A percentile compares a stretch with the other conserved stretches of the same genome.
These are phyloP conservation scores for Yamadazyma atlantica DNA, from an alignment of 1,139 yeast species.

Conservation along the genomic window DNA sequence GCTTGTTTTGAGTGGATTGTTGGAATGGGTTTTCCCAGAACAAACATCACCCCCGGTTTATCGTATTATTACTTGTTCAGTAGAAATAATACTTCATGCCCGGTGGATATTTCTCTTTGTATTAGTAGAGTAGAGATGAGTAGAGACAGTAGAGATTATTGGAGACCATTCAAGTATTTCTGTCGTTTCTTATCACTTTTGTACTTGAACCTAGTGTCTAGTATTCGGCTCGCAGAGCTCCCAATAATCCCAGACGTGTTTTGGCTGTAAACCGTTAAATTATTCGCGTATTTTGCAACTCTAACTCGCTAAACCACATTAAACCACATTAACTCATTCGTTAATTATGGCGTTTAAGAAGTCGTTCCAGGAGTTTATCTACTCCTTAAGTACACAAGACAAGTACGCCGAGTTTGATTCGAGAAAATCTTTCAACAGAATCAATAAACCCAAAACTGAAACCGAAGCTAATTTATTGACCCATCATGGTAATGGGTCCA, in stretches of 20 bases:
- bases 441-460: constrained; percentile 38
- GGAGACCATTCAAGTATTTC: no score
- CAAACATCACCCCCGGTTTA: constrained; percentile 42
- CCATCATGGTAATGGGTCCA: constrained; percentile 31
- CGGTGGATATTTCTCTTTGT: constrained; percentile 36
- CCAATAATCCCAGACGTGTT: no score
- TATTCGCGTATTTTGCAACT: no score
- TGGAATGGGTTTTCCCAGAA: constrained; percentile 39
- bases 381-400: constrained; percentile 63
- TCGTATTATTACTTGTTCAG: constrained; percentile 43
- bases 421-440: constrained; percentile 45
- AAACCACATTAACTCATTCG: no score
- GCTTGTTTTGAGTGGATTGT: constrained; percentile 26
- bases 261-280: no score
- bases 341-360: constrained; percentile 32
- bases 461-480: constrained; percentile 32
- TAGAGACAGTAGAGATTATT: neutral
- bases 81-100: constrained; percentile 55
- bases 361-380: constrained; percentile 53
- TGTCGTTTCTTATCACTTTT: no score
- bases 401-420: constrained; percentile 69
- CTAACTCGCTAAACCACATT: no score
- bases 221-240: no score
- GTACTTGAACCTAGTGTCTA: no score
- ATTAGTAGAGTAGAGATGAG: no score